phyloP scores from a whole-genome alignment of 441 rosid species.

The Bocquillonia castaneifolia region DNA sequence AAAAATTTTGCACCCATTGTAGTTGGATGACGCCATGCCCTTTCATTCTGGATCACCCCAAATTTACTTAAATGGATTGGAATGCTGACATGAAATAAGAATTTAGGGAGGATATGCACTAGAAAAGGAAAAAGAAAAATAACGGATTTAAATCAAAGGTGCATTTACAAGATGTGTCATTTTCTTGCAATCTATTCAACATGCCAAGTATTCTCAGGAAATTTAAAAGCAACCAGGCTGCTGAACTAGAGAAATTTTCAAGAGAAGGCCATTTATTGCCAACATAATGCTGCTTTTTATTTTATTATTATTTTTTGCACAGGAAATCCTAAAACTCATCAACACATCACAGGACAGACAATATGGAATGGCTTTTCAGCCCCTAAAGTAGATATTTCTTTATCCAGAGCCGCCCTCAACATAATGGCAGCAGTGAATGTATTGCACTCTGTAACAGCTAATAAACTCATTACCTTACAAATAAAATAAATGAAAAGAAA shows the following conservation, averaged over 20 bases:
- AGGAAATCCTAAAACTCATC: neutral
- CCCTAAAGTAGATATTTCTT: neutral
- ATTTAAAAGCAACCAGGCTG: neutral
- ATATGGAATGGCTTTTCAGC: neutral
- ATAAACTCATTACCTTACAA: constrained; percentile 12
- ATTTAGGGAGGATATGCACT: no score
- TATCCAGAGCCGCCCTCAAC: neutral
- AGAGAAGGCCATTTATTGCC: neutral
- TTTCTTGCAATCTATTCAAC: no score
- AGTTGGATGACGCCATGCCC: no score
- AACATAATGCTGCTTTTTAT: neutral
- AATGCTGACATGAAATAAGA: no score
- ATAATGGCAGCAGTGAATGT: neutral
- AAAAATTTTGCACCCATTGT: no score
- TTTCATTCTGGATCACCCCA: no score
- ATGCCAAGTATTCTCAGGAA: no score
- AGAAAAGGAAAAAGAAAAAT: no score
- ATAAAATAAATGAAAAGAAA: neutral
- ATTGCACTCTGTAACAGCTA: neutral
- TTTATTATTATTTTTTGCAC: no score
- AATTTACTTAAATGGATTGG: no score
- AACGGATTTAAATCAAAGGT: no score
- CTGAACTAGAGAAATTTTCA: neutral
- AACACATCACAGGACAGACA: neutral
- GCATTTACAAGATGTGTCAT: no score